Base-by-base conservation (phyloP, 2,329 filamentous ascomycete species). In the Colletotrichum sp. region DNA sequence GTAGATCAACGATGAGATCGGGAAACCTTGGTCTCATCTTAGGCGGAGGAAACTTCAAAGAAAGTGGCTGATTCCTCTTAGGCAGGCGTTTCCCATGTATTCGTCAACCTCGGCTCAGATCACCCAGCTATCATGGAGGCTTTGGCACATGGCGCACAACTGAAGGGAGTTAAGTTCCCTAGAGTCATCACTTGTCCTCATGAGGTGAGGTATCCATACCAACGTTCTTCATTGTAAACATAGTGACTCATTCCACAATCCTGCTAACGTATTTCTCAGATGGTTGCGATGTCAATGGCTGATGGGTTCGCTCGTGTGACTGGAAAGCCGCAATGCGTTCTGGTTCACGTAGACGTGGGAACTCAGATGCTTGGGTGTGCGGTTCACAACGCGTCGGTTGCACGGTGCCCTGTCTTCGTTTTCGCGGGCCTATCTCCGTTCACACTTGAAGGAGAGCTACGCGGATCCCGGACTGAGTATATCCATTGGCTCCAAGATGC, bases 401-500 rank as follows among this genome's bases (percentile, higher is more conserved):
- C 93, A 2, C 90, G 94, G 59, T 91, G 92, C 0, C 93, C 94
- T 0, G 91, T 95, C 6, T 84, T 95, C 59, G 92, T 95, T 67
- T 95, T 95, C 79, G 93, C 93, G 1, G 93, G 93, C 3, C 85
- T 95, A 34, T 93, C 91, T 16, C 93, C 93, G 0, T 94, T 91
- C 81, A 95, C 93, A 1, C 88, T 93, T 26, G 93, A 95, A 78
- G 93, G 93, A 12, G 93, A 95, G 83, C 90, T 93, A 86, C 88
- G 92, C 5, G 94, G 93, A 6, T 91, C 89, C 12, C 86, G 93
- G 68, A 94, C 93, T 0, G 93, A 95, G 82, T 95, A 94, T 81
- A 95, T 95, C 77, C 93, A 95, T 81, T 95, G 93, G 93, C 93
- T 95, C 63, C 93, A 95, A 80, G 92, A 95, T 82, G 92, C 94